A percentile compares a stretch with the other conserved stretches of the same genome.
Conservation (phyloP, 129 eudicot genomes). For the Saussurea involucrata region DNA sequence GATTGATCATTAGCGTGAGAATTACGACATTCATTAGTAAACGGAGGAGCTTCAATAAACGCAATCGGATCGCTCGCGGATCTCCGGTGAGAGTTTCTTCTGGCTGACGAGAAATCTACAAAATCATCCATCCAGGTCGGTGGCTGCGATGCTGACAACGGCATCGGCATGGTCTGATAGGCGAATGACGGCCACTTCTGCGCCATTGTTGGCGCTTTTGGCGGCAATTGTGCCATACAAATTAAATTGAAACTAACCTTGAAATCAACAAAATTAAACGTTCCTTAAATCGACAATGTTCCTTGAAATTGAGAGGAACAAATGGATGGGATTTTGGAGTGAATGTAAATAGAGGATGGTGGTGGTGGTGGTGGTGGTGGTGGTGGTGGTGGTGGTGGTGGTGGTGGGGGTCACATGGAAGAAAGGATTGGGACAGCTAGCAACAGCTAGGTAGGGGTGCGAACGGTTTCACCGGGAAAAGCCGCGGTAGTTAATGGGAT, state of each 20-base stretch:
- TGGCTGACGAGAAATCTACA: conserved; percentile 58
- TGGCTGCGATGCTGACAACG: conserved; percentile 37
- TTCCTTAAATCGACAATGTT: not conserved
- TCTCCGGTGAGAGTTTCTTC: conserved; percentile 65
- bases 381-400: conserved; percentile 13
- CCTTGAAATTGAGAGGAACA: not conserved
- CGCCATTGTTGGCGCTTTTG: conserved; percentile 62
- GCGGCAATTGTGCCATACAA: conserved; percentile 80
- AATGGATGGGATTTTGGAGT: not conserved
- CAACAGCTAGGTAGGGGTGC: conserved; percentile 15
- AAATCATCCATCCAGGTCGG: conserved; percentile 76
- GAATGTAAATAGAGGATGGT: conserved; percentile 11
- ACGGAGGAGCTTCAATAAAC: conserved; percentile 53
- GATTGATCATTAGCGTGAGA: not conserved
- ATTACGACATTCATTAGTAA: conserved; percentile 18
- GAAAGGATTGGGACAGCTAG: conserved; percentile 32
- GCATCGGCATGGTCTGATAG: conserved; percentile 40
- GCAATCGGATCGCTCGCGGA: conserved; percentile 77
- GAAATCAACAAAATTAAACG: not conserved
- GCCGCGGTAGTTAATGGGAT: conserved; percentile 20
- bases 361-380: not conserved
- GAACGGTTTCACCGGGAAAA: conserved; percentile 35
- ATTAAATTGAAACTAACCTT: not conserved
- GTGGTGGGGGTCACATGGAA: conserved; percentile 62
- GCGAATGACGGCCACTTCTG: conserved; percentile 65